Conservation (phyloP, 352 stramenopile genomes). For the Pythium coloratum region DNA sequence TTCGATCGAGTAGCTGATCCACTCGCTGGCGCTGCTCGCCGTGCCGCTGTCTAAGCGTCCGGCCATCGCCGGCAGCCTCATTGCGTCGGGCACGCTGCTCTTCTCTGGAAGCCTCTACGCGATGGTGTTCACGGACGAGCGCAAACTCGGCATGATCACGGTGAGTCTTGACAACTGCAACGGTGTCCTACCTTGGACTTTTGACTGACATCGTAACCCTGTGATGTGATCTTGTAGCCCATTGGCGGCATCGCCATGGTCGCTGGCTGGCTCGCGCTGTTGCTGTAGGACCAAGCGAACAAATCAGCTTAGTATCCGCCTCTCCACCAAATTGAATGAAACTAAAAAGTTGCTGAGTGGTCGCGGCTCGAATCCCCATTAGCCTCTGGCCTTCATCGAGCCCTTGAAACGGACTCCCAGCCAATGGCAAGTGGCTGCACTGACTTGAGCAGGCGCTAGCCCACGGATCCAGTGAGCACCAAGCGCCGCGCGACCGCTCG, state of each 20-base stretch:
- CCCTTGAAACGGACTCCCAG: not conserved
- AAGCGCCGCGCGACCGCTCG: slow-evolving; percentile 8
- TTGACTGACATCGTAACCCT: not conserved
- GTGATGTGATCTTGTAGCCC: slow-evolving; percentile 36
- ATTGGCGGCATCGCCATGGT: slow-evolving; percentile 68
- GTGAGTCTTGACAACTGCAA: slow-evolving; percentile 34
- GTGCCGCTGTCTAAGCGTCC: slow-evolving; percentile 65
- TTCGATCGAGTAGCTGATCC: slow-evolving; percentile 40
- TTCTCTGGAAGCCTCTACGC: slow-evolving; percentile 83
- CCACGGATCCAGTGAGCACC: not conserved
- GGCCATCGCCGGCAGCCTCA: slow-evolving; percentile 50
- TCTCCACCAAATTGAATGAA: not conserved
- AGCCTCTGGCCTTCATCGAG: not conserved
- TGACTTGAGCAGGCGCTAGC: not conserved
- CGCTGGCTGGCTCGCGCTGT: slow-evolving; percentile 67
- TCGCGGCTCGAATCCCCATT: not conserved
- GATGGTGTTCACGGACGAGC: slow-evolving; percentile 72
- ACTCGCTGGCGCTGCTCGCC: slow-evolving; percentile 74
- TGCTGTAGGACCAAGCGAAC: slow-evolving; percentile 39
- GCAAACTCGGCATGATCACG: slow-evolving; percentile 76
- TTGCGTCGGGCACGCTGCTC: slow-evolving; percentile 62
- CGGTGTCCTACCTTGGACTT: not conserved
- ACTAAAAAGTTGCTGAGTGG: not conserved
- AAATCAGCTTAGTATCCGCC: not conserved
- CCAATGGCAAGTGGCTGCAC: not conserved